Evolutionary conservation across 768 basidiomycete genomes (phyloP).

Genomic region (Lentinus brumalis): DNA sequence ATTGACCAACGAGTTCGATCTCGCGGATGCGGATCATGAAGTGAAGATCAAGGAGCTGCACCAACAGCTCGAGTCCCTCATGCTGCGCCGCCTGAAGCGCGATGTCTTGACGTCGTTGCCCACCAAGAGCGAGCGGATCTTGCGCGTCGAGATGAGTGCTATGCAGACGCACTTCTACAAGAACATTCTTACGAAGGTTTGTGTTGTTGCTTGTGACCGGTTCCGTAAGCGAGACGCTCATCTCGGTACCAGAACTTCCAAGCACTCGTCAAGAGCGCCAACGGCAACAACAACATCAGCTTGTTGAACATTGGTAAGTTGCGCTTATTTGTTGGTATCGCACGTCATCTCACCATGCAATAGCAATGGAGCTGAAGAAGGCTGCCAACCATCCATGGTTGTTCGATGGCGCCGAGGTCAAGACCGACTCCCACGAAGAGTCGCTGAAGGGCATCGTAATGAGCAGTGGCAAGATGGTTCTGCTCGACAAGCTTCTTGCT

Average conservation of each 20-base stretch:
- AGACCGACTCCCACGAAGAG: conserved; percentile 68
- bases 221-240: conserved; percentile 2
- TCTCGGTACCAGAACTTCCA: conserved; percentile 78
- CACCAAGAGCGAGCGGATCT: conserved; percentile 96
- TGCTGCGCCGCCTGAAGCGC: conserved; percentile 92
- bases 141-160: conserved; percentile 96
- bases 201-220: conserved; percentile 12
- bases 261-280: conserved; percentile 86
- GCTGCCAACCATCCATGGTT: conserved; percentile 98
- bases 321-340: neutral
- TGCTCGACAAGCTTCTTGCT: conserved; percentile 94
- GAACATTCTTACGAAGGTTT: conserved; percentile 91
- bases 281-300: conserved; percentile 89
- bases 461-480: conserved; percentile 98
- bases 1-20: conserved; percentile 92
- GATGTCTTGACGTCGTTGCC: conserved; percentile 96
- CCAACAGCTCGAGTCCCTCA: conserved; percentile 87
- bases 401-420: conserved; percentile 91
- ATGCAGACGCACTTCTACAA: conserved; percentile 99
- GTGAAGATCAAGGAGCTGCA: conserved; percentile 95
- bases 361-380: conserved; percentile 99
- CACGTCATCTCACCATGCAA: neutral
- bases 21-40: conserved; percentile 92
- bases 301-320: conserved; percentile 87
- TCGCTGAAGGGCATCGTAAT: conserved; percentile 94